phyloP scores from a whole-genome alignment of 1,284 basidiomycete genomes.

The Apiotrichum brassicae region DNA sequence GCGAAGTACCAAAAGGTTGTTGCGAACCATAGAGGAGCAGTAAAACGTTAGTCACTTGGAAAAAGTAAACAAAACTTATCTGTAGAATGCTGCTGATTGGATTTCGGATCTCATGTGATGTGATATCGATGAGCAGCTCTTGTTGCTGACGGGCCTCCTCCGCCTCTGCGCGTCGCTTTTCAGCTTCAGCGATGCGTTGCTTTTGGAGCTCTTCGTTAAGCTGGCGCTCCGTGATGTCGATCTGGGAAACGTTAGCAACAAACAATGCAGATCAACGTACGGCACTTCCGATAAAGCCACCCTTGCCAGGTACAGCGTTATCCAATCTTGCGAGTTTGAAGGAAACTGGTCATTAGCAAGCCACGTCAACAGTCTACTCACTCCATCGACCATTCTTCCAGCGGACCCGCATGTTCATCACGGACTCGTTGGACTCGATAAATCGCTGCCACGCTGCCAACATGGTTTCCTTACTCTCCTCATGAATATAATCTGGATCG shows the following conservation, averaged over 20 bases:
- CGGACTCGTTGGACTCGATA: neutral
- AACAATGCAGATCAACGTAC: constrained; percentile 31
- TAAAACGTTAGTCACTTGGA: neutral
- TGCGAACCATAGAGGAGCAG: constrained; percentile 42
- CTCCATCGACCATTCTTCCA: constrained; percentile 33
- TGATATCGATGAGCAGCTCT: constrained; percentile 45
- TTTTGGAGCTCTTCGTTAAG: constrained; percentile 37
- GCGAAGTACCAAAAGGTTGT: constrained; percentile 32
- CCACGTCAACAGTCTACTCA: neutral
- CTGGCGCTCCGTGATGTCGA: constrained; percentile 43
- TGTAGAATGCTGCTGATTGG: constrained; percentile 20
- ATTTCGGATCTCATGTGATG: constrained; percentile 41
- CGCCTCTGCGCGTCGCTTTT: constrained; percentile 38
- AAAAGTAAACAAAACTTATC: neutral
- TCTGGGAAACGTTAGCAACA: constrained; percentile 20
- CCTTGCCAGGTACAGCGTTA: neutral
- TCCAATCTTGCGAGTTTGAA: constrained; percentile 34
- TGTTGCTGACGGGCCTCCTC: constrained; percentile 44
- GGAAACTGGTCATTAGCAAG: constrained; percentile 5
- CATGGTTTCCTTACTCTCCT: neutral
- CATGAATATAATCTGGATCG: constrained; percentile 21
- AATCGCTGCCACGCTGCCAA: constrained; percentile 18
- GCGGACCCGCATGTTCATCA: constrained; percentile 18
- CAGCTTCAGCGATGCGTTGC: constrained; percentile 35
- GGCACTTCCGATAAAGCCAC: constrained; percentile 17